These are phyloP conservation scores for Boletus rufocinnamomeus DNA, from an alignment of 768 basidiomycete species.

Conservation along the genomic window DNA sequence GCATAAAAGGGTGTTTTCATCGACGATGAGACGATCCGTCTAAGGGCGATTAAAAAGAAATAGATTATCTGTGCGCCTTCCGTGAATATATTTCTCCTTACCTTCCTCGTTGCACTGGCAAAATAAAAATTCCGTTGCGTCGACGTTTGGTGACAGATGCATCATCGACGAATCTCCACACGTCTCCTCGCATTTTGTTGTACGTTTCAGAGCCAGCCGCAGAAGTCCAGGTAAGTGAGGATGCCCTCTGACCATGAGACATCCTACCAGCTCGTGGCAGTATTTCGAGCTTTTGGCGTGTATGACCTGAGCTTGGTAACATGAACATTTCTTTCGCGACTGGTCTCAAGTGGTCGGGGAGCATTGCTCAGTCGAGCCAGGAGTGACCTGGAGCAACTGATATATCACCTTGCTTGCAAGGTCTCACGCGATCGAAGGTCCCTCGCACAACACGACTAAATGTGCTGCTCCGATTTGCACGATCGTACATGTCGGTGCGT, in stretches of 20 bases:
- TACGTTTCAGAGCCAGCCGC: not conserved
- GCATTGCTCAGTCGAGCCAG: not conserved
- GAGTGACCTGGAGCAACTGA: not conserved
- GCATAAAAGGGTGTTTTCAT: slow-evolving; percentile 82
- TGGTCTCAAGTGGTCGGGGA: not conserved
- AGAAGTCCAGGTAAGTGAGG: not conserved
- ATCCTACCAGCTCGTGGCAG: not conserved
- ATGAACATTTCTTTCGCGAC: not conserved
- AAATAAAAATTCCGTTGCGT: not conserved
- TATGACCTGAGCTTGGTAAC: too few relatives aligned
- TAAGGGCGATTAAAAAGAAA: slow-evolving; percentile 95
- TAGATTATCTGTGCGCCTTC: slow-evolving; percentile 44
- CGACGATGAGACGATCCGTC: slow-evolving; percentile 87
- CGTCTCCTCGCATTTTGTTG: too few relatives aligned
- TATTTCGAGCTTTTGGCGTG: not conserved
- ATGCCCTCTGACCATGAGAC: not conserved
- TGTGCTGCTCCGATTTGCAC: too few relatives aligned
- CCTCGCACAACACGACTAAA: not conserved
- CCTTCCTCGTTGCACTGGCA: not conserved
- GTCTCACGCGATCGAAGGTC: not conserved
- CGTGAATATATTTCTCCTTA: slow-evolving; percentile 7
- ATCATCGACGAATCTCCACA: not conserved
- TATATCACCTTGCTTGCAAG: not conserved
- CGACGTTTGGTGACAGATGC: not conserved
- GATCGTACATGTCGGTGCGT: not conserved